A percentile compares a stretch with the other conserved stretches of the same genome.
Evolutionary conservation across 164 flowering plant genomes (phyloP).

Genomic region (Tinospora cordifolia): DNA sequence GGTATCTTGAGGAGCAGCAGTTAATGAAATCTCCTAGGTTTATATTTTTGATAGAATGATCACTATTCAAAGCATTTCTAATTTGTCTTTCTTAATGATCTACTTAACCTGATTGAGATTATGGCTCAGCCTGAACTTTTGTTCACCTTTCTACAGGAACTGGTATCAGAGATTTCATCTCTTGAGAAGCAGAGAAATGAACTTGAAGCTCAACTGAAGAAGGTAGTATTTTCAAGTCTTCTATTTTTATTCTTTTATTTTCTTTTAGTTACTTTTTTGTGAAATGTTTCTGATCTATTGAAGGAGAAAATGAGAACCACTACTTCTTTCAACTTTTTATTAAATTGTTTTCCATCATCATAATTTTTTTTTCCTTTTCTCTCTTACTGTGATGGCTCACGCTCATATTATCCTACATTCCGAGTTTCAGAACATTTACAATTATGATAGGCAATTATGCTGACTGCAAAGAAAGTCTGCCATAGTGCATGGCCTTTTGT

Average conservation of each 20-base stretch:
- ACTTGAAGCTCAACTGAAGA: constrained; percentile 66
- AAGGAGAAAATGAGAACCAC: not conserved
- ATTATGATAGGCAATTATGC: too few species aligned
- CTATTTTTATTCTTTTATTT: not conserved
- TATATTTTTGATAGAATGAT: not conserved
- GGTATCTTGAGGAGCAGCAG: not conserved
- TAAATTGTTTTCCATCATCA: not conserved
- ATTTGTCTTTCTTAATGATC: not conserved
- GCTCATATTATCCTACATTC: not conserved
- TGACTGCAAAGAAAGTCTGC: too few species aligned
- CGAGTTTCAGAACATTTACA: not conserved
- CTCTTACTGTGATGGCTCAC: too few species aligned
- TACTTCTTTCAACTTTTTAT: not conserved
- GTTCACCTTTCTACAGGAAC: constrained; percentile 44
- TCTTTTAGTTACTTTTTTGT: not conserved
- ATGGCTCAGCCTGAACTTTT: constrained; percentile 1
- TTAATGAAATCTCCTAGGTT: not conserved
- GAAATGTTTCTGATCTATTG: not conserved
- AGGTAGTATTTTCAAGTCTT: constrained; percentile 32
- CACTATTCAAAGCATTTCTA: not conserved
- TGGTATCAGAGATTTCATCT: constrained; percentile 45
- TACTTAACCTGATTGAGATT: not conserved
- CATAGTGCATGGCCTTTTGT: too few species aligned
- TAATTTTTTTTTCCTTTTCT: not conserved
- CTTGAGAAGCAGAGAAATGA: constrained; percentile 57